These are phyloP conservation scores for Pyrenochaeta sp. DNA, from an alignment of 2,329 filamentous ascomycete species.

Conservation along the genomic window DNA sequence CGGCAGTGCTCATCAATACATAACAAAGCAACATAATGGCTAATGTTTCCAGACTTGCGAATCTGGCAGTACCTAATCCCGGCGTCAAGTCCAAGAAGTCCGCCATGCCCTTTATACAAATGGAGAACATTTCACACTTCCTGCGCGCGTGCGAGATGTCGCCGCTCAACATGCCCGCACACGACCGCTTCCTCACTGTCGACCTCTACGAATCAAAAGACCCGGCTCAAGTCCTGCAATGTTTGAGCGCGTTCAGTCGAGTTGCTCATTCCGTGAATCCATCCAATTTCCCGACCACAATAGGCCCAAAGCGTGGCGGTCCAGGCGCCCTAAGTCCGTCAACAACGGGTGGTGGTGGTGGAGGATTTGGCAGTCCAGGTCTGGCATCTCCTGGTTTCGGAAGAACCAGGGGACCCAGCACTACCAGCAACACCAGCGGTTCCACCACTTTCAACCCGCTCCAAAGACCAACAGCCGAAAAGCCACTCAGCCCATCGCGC, in stretches of 20 bases:
- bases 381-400: slow-evolving; percentile 40
- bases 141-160: slow-evolving; percentile 84
- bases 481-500: slow-evolving; percentile 55
- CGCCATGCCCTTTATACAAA: slow-evolving; percentile 96
- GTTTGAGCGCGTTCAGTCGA: slow-evolving; percentile 88
- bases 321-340: slow-evolving; percentile 49
- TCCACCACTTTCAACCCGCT: slow-evolving; percentile 56
- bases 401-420: slow-evolving; percentile 57
- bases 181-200: slow-evolving; percentile 96
- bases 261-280: slow-evolving; percentile 80
- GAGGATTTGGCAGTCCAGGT: slow-evolving; percentile 27
- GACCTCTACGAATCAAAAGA: slow-evolving; percentile 96
- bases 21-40: not conserved
- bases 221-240: slow-evolving; percentile 93
- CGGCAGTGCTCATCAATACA: slow-evolving; percentile 36
- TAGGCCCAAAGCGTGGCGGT: slow-evolving; percentile 74
- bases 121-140: slow-evolving; percentile 99
- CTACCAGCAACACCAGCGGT: slow-evolving; percentile 45
- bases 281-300: slow-evolving; percentile 72
- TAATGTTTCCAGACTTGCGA: slow-evolving; percentile 71
- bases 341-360: slow-evolving; percentile 37
- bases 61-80: slow-evolving; percentile 76
- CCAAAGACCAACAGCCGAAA: slow-evolving; percentile 39
- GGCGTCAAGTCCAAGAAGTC: slow-evolving; percentile 91
- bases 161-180: slow-evolving; percentile 85